Evolutionary conservation across 2,329 filamentous ascomycete species (phyloP).

Genomic region (Fusarium goolgardi): DNA sequence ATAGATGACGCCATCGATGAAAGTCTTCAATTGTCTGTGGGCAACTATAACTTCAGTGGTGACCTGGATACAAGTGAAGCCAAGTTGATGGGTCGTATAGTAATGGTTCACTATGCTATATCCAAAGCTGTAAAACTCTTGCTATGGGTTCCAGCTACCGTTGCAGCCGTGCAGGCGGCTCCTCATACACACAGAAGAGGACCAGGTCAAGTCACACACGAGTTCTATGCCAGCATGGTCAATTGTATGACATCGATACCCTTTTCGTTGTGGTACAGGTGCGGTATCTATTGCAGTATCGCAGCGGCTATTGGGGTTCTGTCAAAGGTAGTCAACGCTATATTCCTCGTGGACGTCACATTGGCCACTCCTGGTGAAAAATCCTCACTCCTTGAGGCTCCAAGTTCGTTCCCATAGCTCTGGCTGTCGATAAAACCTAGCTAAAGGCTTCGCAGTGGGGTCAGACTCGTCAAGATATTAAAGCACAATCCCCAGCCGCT

Average conservation of each 20-base stretch:
- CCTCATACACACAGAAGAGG: background rate
- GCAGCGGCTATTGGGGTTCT: background rate
- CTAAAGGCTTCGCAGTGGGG: background rate
- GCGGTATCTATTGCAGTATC: background rate
- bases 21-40: background rate
- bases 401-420: background rate
- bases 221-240: background rate
- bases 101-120: background rate
- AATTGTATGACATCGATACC: background rate
- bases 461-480: background rate
- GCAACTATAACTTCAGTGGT: background rate
- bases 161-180: background rate
- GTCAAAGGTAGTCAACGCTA: background rate
- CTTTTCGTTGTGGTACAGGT: slow-evolving; percentile 1
- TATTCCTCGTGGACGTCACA: background rate
- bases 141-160: background rate
- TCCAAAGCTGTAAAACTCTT: background rate
- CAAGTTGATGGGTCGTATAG: rapidly evolving
- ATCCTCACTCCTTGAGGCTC: background rate
- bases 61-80: background rate
- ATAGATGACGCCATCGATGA: background rate
- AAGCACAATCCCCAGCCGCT: background rate
- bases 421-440: background rate
- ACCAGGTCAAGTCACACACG: rapidly evolving
- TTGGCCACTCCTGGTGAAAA: background rate